These are phyloP conservation scores for Acmispon strigosus DNA, from an alignment of 306 rosid genomes.

Conservation along the genomic window DNA sequence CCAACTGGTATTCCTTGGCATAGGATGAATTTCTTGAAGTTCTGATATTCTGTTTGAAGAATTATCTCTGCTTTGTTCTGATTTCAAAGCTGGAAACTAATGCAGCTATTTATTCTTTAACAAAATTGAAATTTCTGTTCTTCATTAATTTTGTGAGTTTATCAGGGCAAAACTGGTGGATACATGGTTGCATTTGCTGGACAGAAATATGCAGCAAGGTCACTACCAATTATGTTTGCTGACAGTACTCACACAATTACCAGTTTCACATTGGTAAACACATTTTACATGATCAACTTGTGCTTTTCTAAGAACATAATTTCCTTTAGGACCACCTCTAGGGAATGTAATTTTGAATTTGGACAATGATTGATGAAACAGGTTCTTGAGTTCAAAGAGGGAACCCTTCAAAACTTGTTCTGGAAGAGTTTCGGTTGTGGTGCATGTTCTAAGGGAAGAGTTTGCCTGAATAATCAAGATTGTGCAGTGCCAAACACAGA, in stretches of 20 bases:
- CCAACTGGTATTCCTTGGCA: neutral
- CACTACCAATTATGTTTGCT: slow-evolving; percentile 56
- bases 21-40: too few species aligned
- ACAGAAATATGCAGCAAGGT: slow-evolving; percentile 88
- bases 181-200: slow-evolving; percentile 96
- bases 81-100: neutral
- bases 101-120: neutral
- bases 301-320: neutral
- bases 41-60: neutral
- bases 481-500: slow-evolving; percentile 62
- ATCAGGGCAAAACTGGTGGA: slow-evolving; percentile 40
- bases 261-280: slow-evolving; percentile 76
- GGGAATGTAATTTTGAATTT: neutral
- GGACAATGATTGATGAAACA: slow-evolving; percentile 19
- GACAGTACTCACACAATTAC: slow-evolving; percentile 53
- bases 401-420: slow-evolving; percentile 65
- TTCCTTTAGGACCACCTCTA: neutral
- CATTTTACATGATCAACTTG: neutral
- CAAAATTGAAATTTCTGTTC: neutral
- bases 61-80: neutral
- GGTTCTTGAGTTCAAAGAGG: slow-evolving; percentile 73
- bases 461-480: slow-evolving; percentile 57
- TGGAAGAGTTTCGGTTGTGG: slow-evolving; percentile 83
- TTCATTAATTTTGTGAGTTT: neutral
- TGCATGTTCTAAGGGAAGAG: slow-evolving; percentile 42